These are phyloP conservation scores for Geotrichum aggregatum DNA, from an alignment of 1,139 yeast genomes.

Conservation along the genomic window DNA sequence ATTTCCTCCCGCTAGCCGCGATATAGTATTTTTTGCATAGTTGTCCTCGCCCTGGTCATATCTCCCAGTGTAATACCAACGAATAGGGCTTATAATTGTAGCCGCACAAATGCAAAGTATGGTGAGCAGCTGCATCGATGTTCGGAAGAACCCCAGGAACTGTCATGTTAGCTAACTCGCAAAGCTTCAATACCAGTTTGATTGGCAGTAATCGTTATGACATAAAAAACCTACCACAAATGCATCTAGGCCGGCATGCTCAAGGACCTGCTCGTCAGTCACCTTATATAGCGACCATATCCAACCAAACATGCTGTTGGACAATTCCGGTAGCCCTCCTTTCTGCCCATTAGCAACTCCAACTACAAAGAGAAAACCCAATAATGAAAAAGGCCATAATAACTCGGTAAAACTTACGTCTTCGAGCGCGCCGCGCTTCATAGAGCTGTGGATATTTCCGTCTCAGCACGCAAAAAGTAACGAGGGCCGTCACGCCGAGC, in stretches of 20 bases:
- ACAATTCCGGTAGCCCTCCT: constrained; percentile 42
- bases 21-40: constrained; percentile 20
- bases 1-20: neutral
- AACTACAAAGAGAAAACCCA: constrained; percentile 27
- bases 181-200: too few relatives aligned
- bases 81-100: constrained; percentile 64
- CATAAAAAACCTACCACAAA: constrained; percentile 52
- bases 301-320: constrained; percentile 71
- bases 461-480: constrained; percentile 60
- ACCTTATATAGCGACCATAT: constrained; percentile 59
- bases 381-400: constrained; percentile 36
- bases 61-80: constrained; percentile 66
- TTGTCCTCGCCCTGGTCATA: constrained; percentile 54
- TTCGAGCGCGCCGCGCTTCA: constrained; percentile 48
- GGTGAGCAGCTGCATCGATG: constrained; percentile 62
- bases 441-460: constrained; percentile 67
- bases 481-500: constrained; percentile 61
- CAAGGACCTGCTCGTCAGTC: constrained; percentile 71
- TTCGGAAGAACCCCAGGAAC: constrained; percentile 71
- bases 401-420: constrained; percentile 30
- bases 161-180: too few relatives aligned
- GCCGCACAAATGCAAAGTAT: constrained; percentile 60
- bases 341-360: constrained; percentile 41
- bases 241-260: constrained; percentile 91
- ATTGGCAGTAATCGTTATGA: too few relatives aligned